phyloP scores from a whole-genome alignment of 225 moss, liverwort and hornwort genomes.

The Polytrichum formosum region DNA sequence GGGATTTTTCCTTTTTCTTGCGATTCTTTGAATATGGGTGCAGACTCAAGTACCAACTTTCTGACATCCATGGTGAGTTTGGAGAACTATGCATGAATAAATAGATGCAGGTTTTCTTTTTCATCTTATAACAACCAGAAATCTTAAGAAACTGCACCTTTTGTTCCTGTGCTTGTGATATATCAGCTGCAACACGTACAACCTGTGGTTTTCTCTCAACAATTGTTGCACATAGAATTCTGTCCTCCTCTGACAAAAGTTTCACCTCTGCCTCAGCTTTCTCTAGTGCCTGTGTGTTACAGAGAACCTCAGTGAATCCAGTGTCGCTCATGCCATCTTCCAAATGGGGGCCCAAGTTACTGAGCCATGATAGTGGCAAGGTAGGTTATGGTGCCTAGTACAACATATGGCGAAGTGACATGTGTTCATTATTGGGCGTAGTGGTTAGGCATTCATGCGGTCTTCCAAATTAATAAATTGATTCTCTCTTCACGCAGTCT shows the following conservation, averaged over 20 bases:
- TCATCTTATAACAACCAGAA: neutral
- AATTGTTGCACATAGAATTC: conserved; percentile 33
- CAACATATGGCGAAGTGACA: too few species aligned
- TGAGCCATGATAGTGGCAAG: neutral
- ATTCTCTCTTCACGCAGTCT: too few species aligned
- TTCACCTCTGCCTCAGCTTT: conserved; percentile 43
- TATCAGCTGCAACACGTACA: conserved; percentile 60
- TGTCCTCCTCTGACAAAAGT: conserved; percentile 40
- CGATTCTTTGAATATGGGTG: neutral
- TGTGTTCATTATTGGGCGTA: too few species aligned
- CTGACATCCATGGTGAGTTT: neutral
- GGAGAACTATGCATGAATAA: too few species aligned
- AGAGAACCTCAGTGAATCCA: neutral
- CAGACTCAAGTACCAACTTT: conserved; percentile 2
- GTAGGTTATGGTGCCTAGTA: neutral
- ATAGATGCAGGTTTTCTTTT: too few species aligned
- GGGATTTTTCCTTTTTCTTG: neutral
- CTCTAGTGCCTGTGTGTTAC: conserved; percentile 56
- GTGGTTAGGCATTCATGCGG: too few species aligned
- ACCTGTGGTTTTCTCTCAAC: conserved; percentile 61
- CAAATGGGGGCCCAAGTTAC: too few species aligned
- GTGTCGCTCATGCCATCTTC: too few species aligned
- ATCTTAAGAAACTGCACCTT: conserved; percentile 42
- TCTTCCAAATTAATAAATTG: too few species aligned
- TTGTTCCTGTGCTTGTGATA: conserved; percentile 29